Base-by-base conservation (phyloP, 1,139 yeast species). In the Debaryomyces robertsiae region DNA sequence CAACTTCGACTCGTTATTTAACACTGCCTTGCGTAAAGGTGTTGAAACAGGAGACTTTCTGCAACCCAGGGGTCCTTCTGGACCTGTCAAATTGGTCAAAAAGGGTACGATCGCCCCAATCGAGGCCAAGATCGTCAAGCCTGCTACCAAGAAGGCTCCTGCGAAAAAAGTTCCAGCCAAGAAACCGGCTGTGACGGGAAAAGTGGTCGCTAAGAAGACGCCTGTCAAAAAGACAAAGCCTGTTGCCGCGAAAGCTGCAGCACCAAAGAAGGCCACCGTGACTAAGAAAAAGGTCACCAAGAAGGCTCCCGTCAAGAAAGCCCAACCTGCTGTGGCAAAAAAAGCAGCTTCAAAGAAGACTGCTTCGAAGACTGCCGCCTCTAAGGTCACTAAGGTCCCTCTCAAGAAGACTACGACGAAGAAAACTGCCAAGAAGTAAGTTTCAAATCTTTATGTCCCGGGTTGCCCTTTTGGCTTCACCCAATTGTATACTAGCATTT, bases 41-140 rank as follows among this genome's bases (percentile, higher is more conserved):
- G 94, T 89, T 47, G 82, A 77, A 44, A 63, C 79, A 19, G 95
- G 89, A 39, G 86, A 81, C 42, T 85, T 90, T 55, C 64, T 78
- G 36, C 96, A 87, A 67, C 96, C 96, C 60, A 89, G 88, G 72
- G 96, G 96, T 45, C 81, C 89, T 14, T 79, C 87, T 22, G 90
- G 90, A 33, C 84, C 89, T 23, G 81, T 83, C 50, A 83, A 83
- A 65, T 64, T 81, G 50, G 73, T 70, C 56, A 79, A 79, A 71
- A 63, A 65, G 54, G 67, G 59, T 37, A 63, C 64, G 49, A 60
- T 60, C 40, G 56, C 57, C 6, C 42, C 55, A 13, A 32, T 32
- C n/a, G 47, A 50, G 22, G 45, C 50, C 9, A 60, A 57, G 48
- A 53, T 53, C 18, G 38, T 56, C 25, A 58, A 56, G 44, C 54